These are phyloP conservation scores for Agrocybe chaxingu DNA, from an alignment of 768 basidiomycete genomes.

Conservation along the genomic window DNA sequence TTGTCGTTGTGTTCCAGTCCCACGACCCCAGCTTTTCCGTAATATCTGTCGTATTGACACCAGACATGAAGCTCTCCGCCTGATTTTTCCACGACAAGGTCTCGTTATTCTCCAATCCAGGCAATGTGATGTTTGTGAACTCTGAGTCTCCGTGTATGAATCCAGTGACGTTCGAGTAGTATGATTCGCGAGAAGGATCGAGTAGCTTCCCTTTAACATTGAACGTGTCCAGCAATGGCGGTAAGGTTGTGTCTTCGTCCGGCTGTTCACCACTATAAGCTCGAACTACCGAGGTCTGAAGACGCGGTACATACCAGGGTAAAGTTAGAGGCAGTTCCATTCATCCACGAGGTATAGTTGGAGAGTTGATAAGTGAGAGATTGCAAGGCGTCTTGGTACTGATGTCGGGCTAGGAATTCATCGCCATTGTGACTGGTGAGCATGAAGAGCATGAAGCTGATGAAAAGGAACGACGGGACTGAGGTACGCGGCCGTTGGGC, in stretches of 20 bases:
- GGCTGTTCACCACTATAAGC: conserved; percentile 35
- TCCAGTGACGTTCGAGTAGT: conserved; percentile 76
- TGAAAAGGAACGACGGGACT: conserved; percentile 70
- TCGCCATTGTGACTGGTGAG: conserved; percentile 74
- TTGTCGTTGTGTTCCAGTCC: conserved; percentile 69
- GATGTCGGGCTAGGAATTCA: conserved; percentile 58
- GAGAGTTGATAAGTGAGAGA: conserved; percentile 55
- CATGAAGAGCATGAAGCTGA: conserved; percentile 74
- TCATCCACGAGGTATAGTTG: conserved; percentile 78
- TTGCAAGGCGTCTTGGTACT: conserved; percentile 63
- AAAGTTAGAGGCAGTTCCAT: conserved; percentile 64
- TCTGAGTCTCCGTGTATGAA: conserved; percentile 65
- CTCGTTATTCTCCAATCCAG: conserved; percentile 34
- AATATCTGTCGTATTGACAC: conserved; percentile 49
- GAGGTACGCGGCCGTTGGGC: conserved; percentile 48
- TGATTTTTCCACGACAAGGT: conserved; percentile 47
- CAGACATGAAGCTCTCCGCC: conserved; percentile 48
- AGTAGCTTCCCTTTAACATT: conserved; percentile 40
- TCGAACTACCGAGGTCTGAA: not conserved
- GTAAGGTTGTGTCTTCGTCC: conserved; percentile 36
- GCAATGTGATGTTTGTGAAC: conserved; percentile 62
- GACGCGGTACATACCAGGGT: conserved; percentile 45
- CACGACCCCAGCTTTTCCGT: conserved; percentile 49
- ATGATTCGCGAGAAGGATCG: conserved; percentile 48
- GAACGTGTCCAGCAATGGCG: conserved; percentile 47